phyloP scores from a whole-genome alignment of 345 rosid genomes.

The Combretum micranthum region DNA sequence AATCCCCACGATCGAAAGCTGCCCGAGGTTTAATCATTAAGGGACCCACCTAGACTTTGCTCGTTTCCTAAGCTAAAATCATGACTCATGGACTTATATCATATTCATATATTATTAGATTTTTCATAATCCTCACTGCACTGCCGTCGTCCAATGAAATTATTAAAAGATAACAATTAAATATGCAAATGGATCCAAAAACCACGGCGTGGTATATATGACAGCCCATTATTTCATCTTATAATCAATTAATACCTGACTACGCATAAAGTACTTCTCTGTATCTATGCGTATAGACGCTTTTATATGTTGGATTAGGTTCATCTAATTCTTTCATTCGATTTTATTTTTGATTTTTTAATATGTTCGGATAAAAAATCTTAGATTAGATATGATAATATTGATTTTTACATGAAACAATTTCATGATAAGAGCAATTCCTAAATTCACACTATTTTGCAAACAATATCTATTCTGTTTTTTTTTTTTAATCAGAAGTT shows the following conservation, averaged over 20 bases:
- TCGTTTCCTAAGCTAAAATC: conserved; percentile 48
- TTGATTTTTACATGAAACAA: too few species aligned
- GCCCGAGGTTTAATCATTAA: conserved; percentile 44
- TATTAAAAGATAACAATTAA: not conserved
- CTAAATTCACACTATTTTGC: too few species aligned
- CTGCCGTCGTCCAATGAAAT: too few species aligned
- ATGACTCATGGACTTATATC: conserved; percentile 30
- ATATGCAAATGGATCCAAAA: conserved; percentile 27
- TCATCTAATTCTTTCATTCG: too few species aligned
- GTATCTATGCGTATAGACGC: conserved; percentile 3
- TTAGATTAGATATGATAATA: too few species aligned
- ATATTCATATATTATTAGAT: not conserved
- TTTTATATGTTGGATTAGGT: too few species aligned
- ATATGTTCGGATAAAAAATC: too few species aligned
- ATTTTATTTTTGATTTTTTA: too few species aligned
- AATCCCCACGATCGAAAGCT: conserved; percentile 21
- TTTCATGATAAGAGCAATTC: too few species aligned
- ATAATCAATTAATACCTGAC: not conserved
- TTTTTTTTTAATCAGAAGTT: too few species aligned
- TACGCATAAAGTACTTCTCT: conserved; percentile 1
- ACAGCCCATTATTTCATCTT: not conserved
- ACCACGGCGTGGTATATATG: conserved; percentile 30
- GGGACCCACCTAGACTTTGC: conserved; percentile 51
- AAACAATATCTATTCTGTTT: too few species aligned
- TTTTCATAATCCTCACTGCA: not conserved